Evolutionary conservation across 805 yeast species (phyloP).

Genomic region (Scheffersomyces stipitis): DNA sequence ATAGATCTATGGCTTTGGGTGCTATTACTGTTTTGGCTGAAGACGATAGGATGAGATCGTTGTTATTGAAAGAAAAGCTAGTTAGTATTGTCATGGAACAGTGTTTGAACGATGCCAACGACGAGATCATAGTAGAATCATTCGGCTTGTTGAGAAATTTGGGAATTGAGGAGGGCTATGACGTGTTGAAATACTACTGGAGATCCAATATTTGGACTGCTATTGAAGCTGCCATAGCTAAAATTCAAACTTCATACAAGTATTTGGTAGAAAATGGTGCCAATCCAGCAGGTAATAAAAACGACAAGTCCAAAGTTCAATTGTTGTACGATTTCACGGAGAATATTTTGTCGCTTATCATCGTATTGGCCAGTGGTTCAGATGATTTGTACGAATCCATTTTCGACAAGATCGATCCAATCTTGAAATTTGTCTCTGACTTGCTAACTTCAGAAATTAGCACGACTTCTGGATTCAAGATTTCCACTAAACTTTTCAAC

Average conservation of each 20-base stretch:
- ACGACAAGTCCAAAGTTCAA: conserved; percentile 44
- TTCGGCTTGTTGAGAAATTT: conserved; percentile 80
- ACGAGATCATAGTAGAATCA: conserved; percentile 77
- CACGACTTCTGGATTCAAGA: conserved; percentile 18
- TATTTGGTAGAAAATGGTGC: conserved; percentile 31
- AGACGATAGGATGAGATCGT: conserved; percentile 59
- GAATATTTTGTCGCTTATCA: conserved; percentile 66
- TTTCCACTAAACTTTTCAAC: conserved; percentile 48
- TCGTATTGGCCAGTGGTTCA: conserved; percentile 64
- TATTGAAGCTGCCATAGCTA: conserved; percentile 51
- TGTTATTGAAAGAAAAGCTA: conserved; percentile 70
- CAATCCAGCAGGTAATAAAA: conserved; percentile 18
- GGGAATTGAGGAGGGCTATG: conserved; percentile 85
- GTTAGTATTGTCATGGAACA: conserved; percentile 63
- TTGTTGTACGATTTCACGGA: conserved; percentile 68
- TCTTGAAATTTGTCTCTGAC: conserved; percentile 36
- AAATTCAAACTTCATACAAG: conserved; percentile 49
- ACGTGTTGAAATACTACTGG: conserved; percentile 71
- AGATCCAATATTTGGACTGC: conserved; percentile 73
- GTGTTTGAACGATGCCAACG: conserved; percentile 61
- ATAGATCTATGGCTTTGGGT: conserved; percentile 72
- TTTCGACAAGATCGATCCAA: conserved; percentile 42
- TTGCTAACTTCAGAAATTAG: conserved; percentile 34
- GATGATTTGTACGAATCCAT: conserved; percentile 50
- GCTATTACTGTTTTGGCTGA: conserved; percentile 72